A percentile compares a stretch with the other conserved stretches of the same genome.
phyloP scores from a whole-genome alignment of 352 stramenopile genomes.

The Phytophthora multivora region DNA sequence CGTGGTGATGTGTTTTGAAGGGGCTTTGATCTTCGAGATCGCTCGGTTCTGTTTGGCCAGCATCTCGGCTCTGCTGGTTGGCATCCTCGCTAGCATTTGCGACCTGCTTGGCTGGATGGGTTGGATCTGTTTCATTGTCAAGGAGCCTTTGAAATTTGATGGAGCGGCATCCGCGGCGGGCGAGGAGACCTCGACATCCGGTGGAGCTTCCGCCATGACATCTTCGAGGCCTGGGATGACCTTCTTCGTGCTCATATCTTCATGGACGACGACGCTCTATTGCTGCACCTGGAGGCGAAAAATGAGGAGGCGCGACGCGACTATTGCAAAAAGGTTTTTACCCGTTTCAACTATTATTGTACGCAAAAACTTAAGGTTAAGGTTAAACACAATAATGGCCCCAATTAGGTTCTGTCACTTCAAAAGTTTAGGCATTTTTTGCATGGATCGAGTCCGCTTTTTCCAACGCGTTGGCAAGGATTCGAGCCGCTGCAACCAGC shows the following conservation, averaged over 20 bases:
- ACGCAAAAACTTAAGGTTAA: too few species aligned
- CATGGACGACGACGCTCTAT: conserved; percentile 9
- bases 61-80: conserved; percentile 30
- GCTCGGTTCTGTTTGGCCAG: conserved; percentile 31
- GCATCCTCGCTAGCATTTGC: conserved; percentile 20
- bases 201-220: conserved; percentile 3
- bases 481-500: conserved; percentile 43
- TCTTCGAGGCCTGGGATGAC: conserved; percentile 34
- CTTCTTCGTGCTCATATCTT: conserved; percentile 36
- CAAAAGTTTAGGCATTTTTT: conserved; percentile 1
- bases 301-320: conserved; percentile 28
- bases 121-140: conserved; percentile 12
- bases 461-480: conserved; percentile 53
- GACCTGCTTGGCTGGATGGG: conserved; percentile 15
- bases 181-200: conserved; percentile 8
- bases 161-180: background rate
- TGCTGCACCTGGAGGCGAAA: conserved; percentile 5
- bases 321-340: conserved; percentile 12
- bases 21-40: conserved; percentile 30
- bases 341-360: too few species aligned
- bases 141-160: conserved; percentile 3
- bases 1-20: conserved; percentile 36
- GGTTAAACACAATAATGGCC: too few species aligned
- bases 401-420: too few species aligned
- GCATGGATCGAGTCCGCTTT: conserved; percentile 21